Evolutionary conservation across 495 filamentous ascomycete genomes (phyloP), one percentile per base, ranked within the genome.

Genomic region (Trichocladium uniseriatum): DNA sequence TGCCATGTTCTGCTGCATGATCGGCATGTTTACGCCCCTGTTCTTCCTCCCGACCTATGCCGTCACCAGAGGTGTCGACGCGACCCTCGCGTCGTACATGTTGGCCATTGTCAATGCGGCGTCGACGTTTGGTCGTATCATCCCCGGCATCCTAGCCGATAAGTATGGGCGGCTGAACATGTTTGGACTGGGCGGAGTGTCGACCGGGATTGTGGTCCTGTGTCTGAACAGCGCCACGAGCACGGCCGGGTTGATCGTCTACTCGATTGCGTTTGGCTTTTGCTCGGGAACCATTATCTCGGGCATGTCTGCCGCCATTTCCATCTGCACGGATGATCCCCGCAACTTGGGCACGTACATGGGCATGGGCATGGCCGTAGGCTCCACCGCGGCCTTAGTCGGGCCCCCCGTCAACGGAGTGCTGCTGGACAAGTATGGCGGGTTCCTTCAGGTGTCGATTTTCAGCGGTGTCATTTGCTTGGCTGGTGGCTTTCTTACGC

Each of bases 21-120:
- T 79, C 29, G 80, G 79, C 37, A 62, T 80, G 39, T 79, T 76
- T 43, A 67, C 67, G 2, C 81, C 80, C 1, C 56, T 79, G 15
- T 81, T 79, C 63, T 84, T 74, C 56, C 55, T 83, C 4, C 68
- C 76, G 0, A 59, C 70, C 0, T 82, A 80, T 52, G 78, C 73
- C 5, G 55, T 76, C 6, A 51, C 47, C 0, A 52, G 63, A 6
- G 76, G 77, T n/a, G 69, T 81, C 59, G 57, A 68, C 4, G 29
- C 59, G 5, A 65, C 66, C 6, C 58, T 82, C 0, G 69, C 78
- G 0, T 84, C 79, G 16, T 74, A 81, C 49, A 66, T 74, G 18
- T 49, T 77, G 6, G 63, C 72, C 1, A 74, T 82, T 16, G 53
- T 80, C 22, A 82, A 81, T 39, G 66, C 58, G 0, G 71, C 69